A percentile compares a stretch with the other conserved stretches of the same genome.
phyloP scores from a whole-genome alignment of 805 yeast species.

The Saccharomycopsis schoenii region DNA sequence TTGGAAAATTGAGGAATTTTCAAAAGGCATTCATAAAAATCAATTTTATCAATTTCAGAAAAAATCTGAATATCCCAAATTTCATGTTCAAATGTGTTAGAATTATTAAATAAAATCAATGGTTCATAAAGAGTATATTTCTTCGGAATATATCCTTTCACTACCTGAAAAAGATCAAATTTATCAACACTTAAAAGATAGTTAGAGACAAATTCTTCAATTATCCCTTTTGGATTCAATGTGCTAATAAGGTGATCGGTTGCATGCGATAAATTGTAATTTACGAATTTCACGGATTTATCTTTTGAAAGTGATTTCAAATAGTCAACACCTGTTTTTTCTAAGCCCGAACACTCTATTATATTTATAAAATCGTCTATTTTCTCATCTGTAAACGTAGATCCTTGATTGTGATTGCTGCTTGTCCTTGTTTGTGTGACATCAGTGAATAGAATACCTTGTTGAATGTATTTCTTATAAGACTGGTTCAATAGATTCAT shows the following conservation, averaged over 20 bases:
- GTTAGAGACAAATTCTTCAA: neutral
- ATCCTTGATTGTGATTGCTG: neutral
- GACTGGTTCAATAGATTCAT: neutral
- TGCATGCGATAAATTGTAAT: neutral
- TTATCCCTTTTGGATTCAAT: neutral
- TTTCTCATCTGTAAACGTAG: neutral
- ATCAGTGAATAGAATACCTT: neutral
- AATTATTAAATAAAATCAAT: conserved; percentile 41
- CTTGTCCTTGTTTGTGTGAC: neutral
- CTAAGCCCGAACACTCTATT: neutral
- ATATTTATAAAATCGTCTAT: neutral
- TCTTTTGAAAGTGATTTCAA: neutral
- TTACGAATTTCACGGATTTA: neutral
- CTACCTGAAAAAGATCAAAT: conserved; percentile 14
- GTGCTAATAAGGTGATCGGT: neutral
- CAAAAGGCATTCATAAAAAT: conserved; percentile 19
- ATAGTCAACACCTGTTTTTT: neutral
- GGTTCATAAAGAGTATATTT: conserved; percentile 62
- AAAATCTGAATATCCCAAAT: conserved; percentile 18
- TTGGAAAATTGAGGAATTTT: conserved; percentile 18
- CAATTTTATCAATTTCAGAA: neutral
- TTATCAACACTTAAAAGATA: neutral
- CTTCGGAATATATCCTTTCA: conserved; percentile 28
- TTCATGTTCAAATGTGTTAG: conserved; percentile 21
- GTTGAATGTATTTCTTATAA: neutral